Conservation (phyloP, 2,329 filamentous ascomycete genomes). For the Helotiales sp. region DNA sequence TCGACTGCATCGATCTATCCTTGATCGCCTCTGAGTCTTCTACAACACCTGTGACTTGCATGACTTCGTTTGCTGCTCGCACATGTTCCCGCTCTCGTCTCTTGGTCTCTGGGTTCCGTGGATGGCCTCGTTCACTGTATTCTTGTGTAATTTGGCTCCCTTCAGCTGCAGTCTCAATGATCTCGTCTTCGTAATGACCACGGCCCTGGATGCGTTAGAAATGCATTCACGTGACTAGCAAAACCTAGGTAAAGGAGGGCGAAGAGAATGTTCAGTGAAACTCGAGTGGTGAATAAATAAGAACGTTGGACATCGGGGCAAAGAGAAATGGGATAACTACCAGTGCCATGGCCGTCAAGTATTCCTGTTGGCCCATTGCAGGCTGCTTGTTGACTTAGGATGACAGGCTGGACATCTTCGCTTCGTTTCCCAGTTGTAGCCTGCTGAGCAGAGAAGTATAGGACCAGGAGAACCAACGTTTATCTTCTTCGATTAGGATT, state of each 20-base stretch:
- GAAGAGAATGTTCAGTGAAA: not conserved
- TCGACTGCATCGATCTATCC: conserved; percentile 29
- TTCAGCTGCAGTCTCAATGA: conserved; percentile 32
- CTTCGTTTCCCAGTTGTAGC: not conserved
- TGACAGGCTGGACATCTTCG: not conserved
- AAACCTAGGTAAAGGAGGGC: not conserved
- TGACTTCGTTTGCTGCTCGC: conserved; percentile 45
- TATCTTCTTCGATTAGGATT: not conserved
- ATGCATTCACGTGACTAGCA: not conserved
- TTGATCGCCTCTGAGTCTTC: conserved; percentile 40
- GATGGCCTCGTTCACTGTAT: conserved; percentile 43
- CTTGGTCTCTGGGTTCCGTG: conserved; percentile 42
- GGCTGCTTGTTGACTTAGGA: not conserved
- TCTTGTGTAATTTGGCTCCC: conserved; percentile 29
- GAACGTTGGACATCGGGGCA: not conserved
- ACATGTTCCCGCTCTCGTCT: conserved; percentile 42
- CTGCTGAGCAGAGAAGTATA: no score
- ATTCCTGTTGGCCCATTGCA: conserved; percentile 36
- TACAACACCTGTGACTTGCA: conserved; percentile 44
- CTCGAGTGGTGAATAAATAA: not conserved
- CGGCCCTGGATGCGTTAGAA: conserved; percentile 37
- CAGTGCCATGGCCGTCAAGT: conserved; percentile 36
- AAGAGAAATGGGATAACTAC: conserved; percentile 27
- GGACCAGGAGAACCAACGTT: not conserved
- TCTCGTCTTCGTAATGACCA: conserved; percentile 42